These are phyloP conservation scores for Colletotrichum siamense DNA, from an alignment of 2,329 filamentous ascomycete species.

Conservation along the genomic window DNA sequence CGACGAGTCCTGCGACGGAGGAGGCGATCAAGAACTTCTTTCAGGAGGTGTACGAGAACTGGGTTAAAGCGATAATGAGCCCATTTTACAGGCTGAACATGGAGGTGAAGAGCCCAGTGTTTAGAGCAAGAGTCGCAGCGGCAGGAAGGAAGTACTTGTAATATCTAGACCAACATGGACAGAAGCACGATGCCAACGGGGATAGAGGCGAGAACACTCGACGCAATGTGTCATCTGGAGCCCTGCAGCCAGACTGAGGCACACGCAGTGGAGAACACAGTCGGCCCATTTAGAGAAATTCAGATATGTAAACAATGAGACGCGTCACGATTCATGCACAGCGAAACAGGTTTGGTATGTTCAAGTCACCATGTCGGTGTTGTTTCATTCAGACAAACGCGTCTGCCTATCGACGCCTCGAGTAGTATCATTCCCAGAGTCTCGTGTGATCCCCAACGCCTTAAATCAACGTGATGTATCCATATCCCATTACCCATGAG, in stretches of 20 bases:
- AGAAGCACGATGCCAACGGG: neutral
- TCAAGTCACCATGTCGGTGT: conserved; percentile 25
- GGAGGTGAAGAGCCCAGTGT: conserved; percentile 86
- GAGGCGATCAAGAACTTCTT: conserved; percentile 97
- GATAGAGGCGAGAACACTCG: neutral
- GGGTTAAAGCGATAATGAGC: conserved; percentile 96
- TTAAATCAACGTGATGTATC: conserved; percentile 26
- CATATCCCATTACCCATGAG: conserved; percentile 18
- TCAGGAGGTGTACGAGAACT: conserved; percentile 92
- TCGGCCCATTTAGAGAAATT: neutral
- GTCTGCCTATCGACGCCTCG: conserved; percentile 26
- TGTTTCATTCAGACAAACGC: conserved; percentile 23
- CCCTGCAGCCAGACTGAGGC: neutral
- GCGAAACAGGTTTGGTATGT: neutral
- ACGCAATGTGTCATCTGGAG: neutral
- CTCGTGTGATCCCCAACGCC: conserved; percentile 29
- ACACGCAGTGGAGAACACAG: neutral
- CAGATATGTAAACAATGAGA: neutral
- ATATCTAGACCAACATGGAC: neutral
- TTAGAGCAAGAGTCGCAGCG: conserved; percentile 79
- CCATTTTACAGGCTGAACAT: conserved; percentile 91
- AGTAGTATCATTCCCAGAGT: conserved; percentile 23
- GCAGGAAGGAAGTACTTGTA: conserved; percentile 93
- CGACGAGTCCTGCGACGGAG: conserved; percentile 87
- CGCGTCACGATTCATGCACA: neutral